Evolutionary conservation across 2,329 filamentous ascomycete genomes (phyloP).

Genomic region (Trichophyton benhamiae): DNA sequence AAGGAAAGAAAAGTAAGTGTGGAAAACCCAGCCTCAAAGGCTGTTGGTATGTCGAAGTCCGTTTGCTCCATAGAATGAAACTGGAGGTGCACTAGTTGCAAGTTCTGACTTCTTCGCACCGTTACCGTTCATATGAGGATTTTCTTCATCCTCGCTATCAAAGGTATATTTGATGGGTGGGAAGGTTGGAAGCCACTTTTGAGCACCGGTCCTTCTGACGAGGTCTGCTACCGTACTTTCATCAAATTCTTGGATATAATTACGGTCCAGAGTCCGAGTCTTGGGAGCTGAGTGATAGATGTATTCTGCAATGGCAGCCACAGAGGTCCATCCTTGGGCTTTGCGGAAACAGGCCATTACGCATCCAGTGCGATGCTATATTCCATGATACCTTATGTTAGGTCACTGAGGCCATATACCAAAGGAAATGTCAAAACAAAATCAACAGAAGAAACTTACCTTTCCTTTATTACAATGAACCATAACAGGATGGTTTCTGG

Average conservation of each 20-base stretch:
- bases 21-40: not conserved
- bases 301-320: constrained; percentile 61
- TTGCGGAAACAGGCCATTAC: constrained; percentile 71
- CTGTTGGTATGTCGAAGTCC: constrained; percentile 1
- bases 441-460: constrained; percentile 29
- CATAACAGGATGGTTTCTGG: constrained; percentile 63
- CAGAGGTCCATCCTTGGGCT: constrained; percentile 53
- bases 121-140: not conserved
- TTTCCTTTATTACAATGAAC: constrained; percentile 92
- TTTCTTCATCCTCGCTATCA: not conserved
- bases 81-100: not conserved
- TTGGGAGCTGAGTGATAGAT: constrained; percentile 45
- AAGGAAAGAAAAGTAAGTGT: not conserved
- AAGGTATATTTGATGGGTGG: not conserved
- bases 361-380: constrained; percentile 73
- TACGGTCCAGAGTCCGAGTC: constrained; percentile 29
- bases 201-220: constrained; percentile 14
- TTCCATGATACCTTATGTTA: not conserved
- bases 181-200: constrained; percentile 11
- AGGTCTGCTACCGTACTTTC: constrained; percentile 14
- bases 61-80: not conserved
- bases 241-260: constrained; percentile 21
- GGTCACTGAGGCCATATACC: not conserved
- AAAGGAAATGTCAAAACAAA: not conserved
- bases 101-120: not conserved